phyloP scores from a whole-genome alignment of 2,329 filamentous ascomycete species.

The Hypoxylon rubiginosum region DNA sequence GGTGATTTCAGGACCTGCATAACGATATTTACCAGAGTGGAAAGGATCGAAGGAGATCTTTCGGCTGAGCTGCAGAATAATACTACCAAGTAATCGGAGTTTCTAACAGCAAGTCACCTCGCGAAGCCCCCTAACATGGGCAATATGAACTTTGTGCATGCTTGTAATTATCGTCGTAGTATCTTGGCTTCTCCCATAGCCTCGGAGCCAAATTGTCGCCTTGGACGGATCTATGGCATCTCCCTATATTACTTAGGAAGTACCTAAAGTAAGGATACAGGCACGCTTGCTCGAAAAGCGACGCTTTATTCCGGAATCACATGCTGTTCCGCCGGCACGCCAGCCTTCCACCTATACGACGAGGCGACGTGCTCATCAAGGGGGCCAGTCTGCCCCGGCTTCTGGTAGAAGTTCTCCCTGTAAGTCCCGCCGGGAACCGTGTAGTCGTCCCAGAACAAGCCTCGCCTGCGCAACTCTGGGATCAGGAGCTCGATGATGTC shows the following conservation, averaged over 20 bases:
- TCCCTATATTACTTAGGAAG: background rate
- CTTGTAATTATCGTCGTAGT: background rate
- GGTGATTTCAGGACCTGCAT: background rate
- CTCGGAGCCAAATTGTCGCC: background rate
- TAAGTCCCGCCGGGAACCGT: constrained; percentile 70
- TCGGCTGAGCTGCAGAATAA: background rate
- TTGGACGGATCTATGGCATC: background rate
- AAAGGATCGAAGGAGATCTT: background rate
- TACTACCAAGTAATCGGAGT: constrained; percentile 3
- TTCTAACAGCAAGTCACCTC: background rate
- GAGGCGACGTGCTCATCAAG: constrained; percentile 66
- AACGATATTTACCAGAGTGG: constrained; percentile 5
- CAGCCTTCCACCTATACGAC: constrained; percentile 60
- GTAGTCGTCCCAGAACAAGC: constrained; percentile 69
- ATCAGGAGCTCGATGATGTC: constrained; percentile 76
- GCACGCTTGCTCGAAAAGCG: background rate
- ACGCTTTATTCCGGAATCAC: constrained; percentile 47
- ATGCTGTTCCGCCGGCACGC: constrained; percentile 49
- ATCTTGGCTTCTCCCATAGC: background rate
- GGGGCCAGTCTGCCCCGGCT: constrained; percentile 63
- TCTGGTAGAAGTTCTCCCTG: constrained; percentile 70
- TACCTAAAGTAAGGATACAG: too few species aligned
- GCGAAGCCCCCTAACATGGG: background rate
- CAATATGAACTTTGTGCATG: constrained; percentile 7
- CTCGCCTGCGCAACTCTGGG: constrained; percentile 72